These are phyloP conservation scores for Volvox carteri DNA, from an alignment of 163 green algal genomes.

Conservation along the genomic window DNA sequence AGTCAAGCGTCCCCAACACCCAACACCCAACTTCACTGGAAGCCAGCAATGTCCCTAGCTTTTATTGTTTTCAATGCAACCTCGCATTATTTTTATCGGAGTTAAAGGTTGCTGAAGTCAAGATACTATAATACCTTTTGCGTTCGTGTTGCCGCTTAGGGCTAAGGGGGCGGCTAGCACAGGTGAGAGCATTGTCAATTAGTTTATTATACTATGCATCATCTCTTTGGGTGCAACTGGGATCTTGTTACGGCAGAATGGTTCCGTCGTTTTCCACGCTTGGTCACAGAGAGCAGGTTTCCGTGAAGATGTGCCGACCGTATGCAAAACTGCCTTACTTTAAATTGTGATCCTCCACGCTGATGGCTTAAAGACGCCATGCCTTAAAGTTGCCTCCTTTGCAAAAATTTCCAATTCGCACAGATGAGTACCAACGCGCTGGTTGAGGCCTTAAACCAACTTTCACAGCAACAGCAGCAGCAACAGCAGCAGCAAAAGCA, in stretches of 20 bases:
- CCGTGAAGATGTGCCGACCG: neutral
- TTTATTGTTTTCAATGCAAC: too few species aligned
- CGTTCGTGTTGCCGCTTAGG: neutral
- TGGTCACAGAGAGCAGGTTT: neutral
- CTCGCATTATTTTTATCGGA: too few species aligned
- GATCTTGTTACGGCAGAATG: neutral
- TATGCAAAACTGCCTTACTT: neutral
- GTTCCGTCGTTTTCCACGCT: neutral
- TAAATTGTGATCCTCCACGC: neutral
- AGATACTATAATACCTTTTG: too few species aligned
- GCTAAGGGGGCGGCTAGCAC: neutral
- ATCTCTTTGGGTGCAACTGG: neutral
- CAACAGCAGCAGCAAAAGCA: conserved; percentile 20
- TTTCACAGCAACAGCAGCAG: conserved; percentile 38
- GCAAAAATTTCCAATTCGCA: neutral
- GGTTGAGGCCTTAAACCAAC: conserved; percentile 38
- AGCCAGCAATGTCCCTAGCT: too few species aligned
- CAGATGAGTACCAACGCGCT: conserved; percentile 47
- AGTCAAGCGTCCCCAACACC: too few species aligned
- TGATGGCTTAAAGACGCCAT: neutral
- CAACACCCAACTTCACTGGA: too few species aligned
- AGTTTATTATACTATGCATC: neutral
- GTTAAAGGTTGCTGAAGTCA: too few species aligned
- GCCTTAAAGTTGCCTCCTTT: neutral
- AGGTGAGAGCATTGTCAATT: conserved; percentile 12